Base-by-base conservation (phyloP, 2,329 filamentous ascomycete species). In the Xylariaceae sp. region DNA sequence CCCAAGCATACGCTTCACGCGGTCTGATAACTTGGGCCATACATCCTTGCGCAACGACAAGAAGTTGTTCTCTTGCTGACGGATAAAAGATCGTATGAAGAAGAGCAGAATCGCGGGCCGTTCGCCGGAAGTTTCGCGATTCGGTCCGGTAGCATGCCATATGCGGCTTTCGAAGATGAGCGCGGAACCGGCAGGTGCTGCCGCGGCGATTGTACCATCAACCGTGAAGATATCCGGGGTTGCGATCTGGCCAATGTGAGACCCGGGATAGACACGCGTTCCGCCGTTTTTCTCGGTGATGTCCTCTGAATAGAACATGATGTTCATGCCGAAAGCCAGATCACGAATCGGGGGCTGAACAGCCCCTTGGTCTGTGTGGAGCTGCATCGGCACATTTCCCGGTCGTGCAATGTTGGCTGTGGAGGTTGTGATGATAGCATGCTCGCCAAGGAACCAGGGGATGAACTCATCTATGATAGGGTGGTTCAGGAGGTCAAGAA, bases 11-110 rank as follows among this genome's bases (percentile, higher is more conserved):
- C 48, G 42, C 48, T 56, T 59, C 4, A 50, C 41, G 2, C 57
- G 45, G 16, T 60, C 57, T 3, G 59, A 57, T 44, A 61, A 47
- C 46, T 53, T 59, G 2, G 53, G 45, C 49, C 54, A 54, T 20
- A 64, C 59, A 14, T 63, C 60, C 17, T 52, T 53, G 19, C 57
- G 53, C 42, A 63, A 46, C 5, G 59, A 61, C 37, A 63, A 36
- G 45, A 49, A 56, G 43, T 58, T 56, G 45, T 64, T 63, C 47
- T 64, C 62, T 39, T 62, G 59, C 42, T 56, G 56, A 2, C 61
- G 51, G n/a, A 64, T 54, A 27, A 56, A 63, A 5, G 54, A 56
- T 2, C 62, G 53, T 54, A 61, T 60, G 50, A 64, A 65, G 44
- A 61, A 62, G 44, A 59, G 53, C 16, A 63, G 48, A 37, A 63